Percentiles rank a stretch among this genome's conserved stretches.
phyloP scores from a whole-genome alignment of 2,329 filamentous ascomycete species.

The Aspergillus sp. region DNA sequence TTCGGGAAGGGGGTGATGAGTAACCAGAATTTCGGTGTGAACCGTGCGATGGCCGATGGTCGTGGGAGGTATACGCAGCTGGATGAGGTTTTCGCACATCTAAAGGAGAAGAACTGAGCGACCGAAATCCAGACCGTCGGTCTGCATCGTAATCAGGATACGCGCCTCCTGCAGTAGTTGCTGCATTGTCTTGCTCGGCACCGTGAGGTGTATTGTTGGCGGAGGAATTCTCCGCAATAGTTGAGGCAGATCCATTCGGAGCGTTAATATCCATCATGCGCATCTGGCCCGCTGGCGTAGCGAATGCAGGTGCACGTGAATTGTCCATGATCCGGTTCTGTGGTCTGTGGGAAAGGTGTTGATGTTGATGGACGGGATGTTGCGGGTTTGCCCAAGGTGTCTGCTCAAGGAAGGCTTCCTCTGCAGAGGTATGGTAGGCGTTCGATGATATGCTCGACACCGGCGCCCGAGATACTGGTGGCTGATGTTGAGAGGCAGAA shows the following conservation, averaged over 20 bases:
- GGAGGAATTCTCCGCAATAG: slow-evolving; percentile 47
- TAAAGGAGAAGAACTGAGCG: slow-evolving; percentile 39
- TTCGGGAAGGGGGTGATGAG: slow-evolving; percentile 35
- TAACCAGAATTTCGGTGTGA: slow-evolving; percentile 29
- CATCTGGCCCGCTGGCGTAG: slow-evolving; percentile 47
- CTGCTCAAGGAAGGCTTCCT: slow-evolving; percentile 84
- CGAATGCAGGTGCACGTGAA: slow-evolving; percentile 35
- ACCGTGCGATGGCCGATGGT: slow-evolving; percentile 27
- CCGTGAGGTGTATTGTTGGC: slow-evolving; percentile 46
- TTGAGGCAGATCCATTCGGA: slow-evolving; percentile 48
- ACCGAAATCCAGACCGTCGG: slow-evolving; percentile 36
- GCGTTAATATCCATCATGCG: slow-evolving; percentile 43
- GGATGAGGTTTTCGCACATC: slow-evolving; percentile 41
- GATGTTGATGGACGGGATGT: slow-evolving; percentile 65
- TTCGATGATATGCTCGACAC: slow-evolving; percentile 37
- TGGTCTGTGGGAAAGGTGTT: slow-evolving; percentile 40
- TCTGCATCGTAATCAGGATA: slow-evolving; percentile 37
- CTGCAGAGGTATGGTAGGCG: slow-evolving; percentile 55
- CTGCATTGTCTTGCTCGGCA: slow-evolving; percentile 34
- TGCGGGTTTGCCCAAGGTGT: slow-evolving; percentile 93
- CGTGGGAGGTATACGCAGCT: slow-evolving; percentile 23
- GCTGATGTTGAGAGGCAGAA: slow-evolving; percentile 26
- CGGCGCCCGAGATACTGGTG: slow-evolving; percentile 28
- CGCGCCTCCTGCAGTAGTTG: slow-evolving; percentile 19
- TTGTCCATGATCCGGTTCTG: slow-evolving; percentile 34